Conservation (phyloP, 345 rosid species). For the Triadica sebifera region DNA sequence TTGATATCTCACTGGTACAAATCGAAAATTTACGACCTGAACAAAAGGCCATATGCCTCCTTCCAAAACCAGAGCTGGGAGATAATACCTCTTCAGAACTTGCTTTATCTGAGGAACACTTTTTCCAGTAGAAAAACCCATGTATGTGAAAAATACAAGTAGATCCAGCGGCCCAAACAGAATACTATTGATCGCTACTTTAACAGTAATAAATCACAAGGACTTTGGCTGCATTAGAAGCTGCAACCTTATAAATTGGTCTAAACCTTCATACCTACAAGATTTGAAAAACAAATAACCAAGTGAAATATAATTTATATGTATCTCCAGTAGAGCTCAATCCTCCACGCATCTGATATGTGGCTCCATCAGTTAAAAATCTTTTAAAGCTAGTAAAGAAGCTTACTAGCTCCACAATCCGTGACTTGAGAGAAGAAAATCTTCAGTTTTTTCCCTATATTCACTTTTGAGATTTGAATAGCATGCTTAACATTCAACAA, state of each 20-base stretch:
- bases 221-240: slow-evolving; percentile 34
- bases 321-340: background rate
- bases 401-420: background rate
- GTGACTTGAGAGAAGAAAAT: background rate
- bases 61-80: slow-evolving; percentile 33
- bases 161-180: slow-evolving; percentile 42
- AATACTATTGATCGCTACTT: slow-evolving; percentile 35
- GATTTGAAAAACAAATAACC: slow-evolving; percentile 1
- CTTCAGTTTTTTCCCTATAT: background rate
- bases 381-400: background rate
- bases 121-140: slow-evolving; percentile 42
- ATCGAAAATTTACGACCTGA: slow-evolving; percentile 38
- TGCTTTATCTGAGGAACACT: slow-evolving; percentile 33
- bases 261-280: slow-evolving; percentile 42
- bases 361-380: background rate
- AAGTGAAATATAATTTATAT: background rate
- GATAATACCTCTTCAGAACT: slow-evolving; percentile 34
- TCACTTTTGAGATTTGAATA: background rate
- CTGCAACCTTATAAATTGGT: slow-evolving; percentile 26
- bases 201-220: slow-evolving; percentile 30
- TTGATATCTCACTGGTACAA: slow-evolving; percentile 41
- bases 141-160: slow-evolving; percentile 35
- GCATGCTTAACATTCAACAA: background rate
- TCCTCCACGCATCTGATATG: background rate
- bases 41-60: slow-evolving; percentile 39